Base-by-base conservation (phyloP, 345 rosid genomes). In the Isatis tinctoria region DNA sequence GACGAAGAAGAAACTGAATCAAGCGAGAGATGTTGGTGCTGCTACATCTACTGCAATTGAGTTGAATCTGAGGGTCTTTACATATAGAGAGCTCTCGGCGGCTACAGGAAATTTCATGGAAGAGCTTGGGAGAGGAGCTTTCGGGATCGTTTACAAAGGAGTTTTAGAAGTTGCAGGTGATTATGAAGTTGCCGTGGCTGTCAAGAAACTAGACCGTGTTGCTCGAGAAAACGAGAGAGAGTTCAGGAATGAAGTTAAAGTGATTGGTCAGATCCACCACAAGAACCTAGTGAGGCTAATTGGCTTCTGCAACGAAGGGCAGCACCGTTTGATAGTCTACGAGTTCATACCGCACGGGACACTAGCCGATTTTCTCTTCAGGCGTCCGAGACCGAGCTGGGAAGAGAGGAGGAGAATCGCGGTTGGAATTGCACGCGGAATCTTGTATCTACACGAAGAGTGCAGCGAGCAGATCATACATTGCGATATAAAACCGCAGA, bases 401-500 rank as follows among this genome's bases (percentile, higher is more conserved):
- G 78, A 64, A 45, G 74, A 72, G 30, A 76, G 89, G 51, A 79
- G 40, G 12, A 67, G 67, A 27, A 74, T 78, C 11, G 79, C 75
- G 6, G 26, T 54, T 14, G 82, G 30, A 20, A 78, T 82, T 26
- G 82, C 84, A 1, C 78, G 78, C 8, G 85, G 89, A 30, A 75
- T 81, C 37, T 28, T 73, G 11, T 85, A 82, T 71, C 74, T 85
- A 60, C 89, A 85, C 45, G 84, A 82, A 59, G 84, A 83, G 59
- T 85, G 89, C 37, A 80, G 76, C 43, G 79, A 79, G 18, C 73
- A 75, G 35, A 78, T 85, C 45, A 83, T 83, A 53, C 85, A 82
- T 10, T 85, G 87, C 10, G 85, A 85, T 47, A 80, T 83, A 22
- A 82, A 83, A 80, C 87, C 89, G 2, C 83, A 85, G 10, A 85